Percentiles rank a stretch among this genome's conserved stretches.
phyloP scores from a whole-genome alignment of 257 asterid genomes.

The Ilex aquifolium region DNA sequence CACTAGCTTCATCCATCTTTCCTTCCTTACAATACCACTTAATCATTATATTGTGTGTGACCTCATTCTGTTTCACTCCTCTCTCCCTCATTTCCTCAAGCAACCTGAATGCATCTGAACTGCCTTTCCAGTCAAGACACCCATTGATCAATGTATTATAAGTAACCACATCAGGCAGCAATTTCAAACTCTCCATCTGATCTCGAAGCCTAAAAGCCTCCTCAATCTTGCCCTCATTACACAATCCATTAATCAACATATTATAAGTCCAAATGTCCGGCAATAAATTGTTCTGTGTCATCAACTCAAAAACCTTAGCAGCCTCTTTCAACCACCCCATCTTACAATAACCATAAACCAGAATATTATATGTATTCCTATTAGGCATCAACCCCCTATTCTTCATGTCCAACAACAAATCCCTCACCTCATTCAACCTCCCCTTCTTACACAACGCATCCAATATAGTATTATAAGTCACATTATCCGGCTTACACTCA shows the following conservation, averaged over 20 bases:
- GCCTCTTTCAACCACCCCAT: slow-evolving; percentile 83
- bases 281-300: slow-evolving; percentile 47
- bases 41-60: slow-evolving; percentile 65
- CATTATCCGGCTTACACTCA: slow-evolving; percentile 52
- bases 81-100: slow-evolving; percentile 60
- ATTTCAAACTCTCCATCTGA: slow-evolving; percentile 56
- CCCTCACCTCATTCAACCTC: slow-evolving; percentile 57
- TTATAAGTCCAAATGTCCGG: slow-evolving; percentile 79
- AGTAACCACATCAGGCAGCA: slow-evolving; percentile 72
- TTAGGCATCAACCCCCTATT: slow-evolving; percentile 52
- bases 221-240: slow-evolving; percentile 48
- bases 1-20: slow-evolving; percentile 58
- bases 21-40: slow-evolving; percentile 79
- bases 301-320: slow-evolving; percentile 53
- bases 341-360: slow-evolving; percentile 72
- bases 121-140: slow-evolving; percentile 40
- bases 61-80: slow-evolving; percentile 46
- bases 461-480: slow-evolving; percentile 64
- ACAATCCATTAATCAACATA: slow-evolving; percentile 61
- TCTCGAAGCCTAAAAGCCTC: slow-evolving; percentile 62
- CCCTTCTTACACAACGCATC: slow-evolving; percentile 65
- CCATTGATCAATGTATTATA: slow-evolving; percentile 75
- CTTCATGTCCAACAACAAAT: slow-evolving; percentile 67
- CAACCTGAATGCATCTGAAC: slow-evolving; percentile 43
- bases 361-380: slow-evolving; percentile 56